phyloP scores from a whole-genome alignment of 2,329 filamentous ascomycete species.

The Alternaria viburni region DNA sequence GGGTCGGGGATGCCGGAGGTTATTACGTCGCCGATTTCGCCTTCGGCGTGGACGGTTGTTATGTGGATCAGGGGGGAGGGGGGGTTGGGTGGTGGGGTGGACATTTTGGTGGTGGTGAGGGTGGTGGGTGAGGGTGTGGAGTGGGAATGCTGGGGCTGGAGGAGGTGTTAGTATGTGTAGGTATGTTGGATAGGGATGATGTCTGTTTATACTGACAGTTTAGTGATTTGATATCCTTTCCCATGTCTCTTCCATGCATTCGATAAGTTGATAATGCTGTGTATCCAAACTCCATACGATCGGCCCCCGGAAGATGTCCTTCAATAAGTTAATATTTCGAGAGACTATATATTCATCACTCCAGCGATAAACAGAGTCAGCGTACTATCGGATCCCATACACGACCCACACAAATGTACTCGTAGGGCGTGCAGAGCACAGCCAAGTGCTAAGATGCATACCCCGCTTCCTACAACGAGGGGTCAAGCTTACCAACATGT shows the following conservation, averaged over 20 bases:
- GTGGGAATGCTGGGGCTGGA: neutral
- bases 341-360: neutral
- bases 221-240: neutral
- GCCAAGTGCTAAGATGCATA: neutral
- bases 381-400: neutral
- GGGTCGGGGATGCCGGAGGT: slow-evolving; percentile 56
- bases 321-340: neutral
- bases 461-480: neutral
- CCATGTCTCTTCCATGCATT: neutral
- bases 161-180: neutral
- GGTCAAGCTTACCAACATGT: neutral
- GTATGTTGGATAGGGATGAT: neutral
- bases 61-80: neutral
- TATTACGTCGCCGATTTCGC: slow-evolving; percentile 59
- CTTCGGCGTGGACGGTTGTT: slow-evolving; percentile 46
- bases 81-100: neutral
- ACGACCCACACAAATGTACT: neutral
- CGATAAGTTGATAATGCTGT: neutral
- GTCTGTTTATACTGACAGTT: neutral
- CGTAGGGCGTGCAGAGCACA: neutral
- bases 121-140: neutral
- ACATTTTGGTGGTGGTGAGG: neutral
- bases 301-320: neutral
- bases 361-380: neutral
- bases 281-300: neutral